Evolutionary conservation across 805 yeast genomes (phyloP), one percentile per base, ranked within the genome.

Genomic region (Scheffersomyces ergatensis): DNA sequence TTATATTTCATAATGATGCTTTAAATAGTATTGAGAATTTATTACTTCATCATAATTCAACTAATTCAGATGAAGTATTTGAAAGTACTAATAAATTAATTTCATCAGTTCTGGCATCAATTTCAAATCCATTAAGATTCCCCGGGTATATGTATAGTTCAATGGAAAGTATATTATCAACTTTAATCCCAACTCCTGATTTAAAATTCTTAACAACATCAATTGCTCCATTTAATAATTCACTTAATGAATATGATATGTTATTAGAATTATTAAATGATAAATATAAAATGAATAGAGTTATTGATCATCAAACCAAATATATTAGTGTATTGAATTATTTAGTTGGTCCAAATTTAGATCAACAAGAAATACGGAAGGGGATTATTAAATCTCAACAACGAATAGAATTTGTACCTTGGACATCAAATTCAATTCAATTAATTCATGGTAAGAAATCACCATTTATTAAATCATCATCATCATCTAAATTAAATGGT

Each of bases 111-210:
- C 78, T 89, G 72, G 82, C 96, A 0, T 82, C 90, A 0, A 70
- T 89, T 2, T 87, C 98, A 2, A 87, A 92, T 45, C 86, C 98
- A 0, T 65, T 93, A 34, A 72, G 99, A 50, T 92, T 85, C 59
- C 99, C 99, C 3, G 83, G 93, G 36, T 89, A 89, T 65, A 83
- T 89, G 77, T 90, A 87, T 70, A 86, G 85, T 55, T 88, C 95
- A 3, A 65, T 85, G 49, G 86, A 89, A 30, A 83, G 95, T 36
- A 80, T 93, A 14, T 63, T 89, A 37, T 82, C 97, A 1, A 80
- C 92, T 1, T 63, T 93, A 48, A 78, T 93, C 2, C 97, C 97
- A 2, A 83, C 89, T 0, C 96, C 85, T 6, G 88, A 85, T 49
- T 77, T 78, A 42, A 82, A 84, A 38, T 66, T 66, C 43, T 55